Conservation (phyloP, 345 rosid genomes). For the Hirschfeldia incana region DNA sequence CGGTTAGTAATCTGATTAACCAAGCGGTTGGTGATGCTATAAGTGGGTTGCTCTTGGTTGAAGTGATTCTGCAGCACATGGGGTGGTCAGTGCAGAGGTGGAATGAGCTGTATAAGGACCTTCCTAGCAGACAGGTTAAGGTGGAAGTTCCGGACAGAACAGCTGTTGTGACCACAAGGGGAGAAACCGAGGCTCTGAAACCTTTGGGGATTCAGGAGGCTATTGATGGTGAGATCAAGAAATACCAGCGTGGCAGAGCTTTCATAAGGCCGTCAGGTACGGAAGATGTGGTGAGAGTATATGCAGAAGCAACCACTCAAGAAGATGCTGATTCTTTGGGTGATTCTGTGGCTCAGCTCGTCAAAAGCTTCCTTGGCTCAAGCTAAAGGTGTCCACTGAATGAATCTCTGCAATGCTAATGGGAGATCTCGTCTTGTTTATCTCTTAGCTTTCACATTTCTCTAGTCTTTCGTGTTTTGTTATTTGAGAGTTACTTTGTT, state of each 20-base stretch:
- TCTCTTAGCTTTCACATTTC: neutral
- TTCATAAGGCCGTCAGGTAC: constrained; percentile 94
- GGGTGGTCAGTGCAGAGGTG: constrained; percentile 83
- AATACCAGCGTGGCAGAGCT: constrained; percentile 59
- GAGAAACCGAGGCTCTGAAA: constrained; percentile 70
- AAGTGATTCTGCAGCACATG: constrained; percentile 70
- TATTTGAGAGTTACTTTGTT: constrained; percentile 7
- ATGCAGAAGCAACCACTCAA: constrained; percentile 90
- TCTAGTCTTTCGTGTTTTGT: neutral
- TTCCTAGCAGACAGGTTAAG: constrained; percentile 92
- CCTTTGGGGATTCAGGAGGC: constrained; percentile 92
- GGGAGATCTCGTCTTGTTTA: neutral
- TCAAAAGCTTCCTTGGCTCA: constrained; percentile 59
- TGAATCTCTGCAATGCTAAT: constrained; percentile 12
- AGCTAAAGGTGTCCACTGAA: constrained; percentile 14
- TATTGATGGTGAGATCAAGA: constrained; percentile 71
- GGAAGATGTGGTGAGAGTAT: constrained; percentile 88
- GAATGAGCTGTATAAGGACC: constrained; percentile 79
- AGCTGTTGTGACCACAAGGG: constrained; percentile 67
- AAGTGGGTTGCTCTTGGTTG: constrained; percentile 87
- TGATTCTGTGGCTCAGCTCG: constrained; percentile 63
- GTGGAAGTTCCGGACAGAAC: constrained; percentile 90
- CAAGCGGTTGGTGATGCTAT: constrained; percentile 98
- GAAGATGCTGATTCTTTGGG: constrained; percentile 79
- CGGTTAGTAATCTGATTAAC: constrained; percentile 79